Conservation (phyloP, 108 stramenopile genomes). For the Halocafeteria seosinensis region DNA sequence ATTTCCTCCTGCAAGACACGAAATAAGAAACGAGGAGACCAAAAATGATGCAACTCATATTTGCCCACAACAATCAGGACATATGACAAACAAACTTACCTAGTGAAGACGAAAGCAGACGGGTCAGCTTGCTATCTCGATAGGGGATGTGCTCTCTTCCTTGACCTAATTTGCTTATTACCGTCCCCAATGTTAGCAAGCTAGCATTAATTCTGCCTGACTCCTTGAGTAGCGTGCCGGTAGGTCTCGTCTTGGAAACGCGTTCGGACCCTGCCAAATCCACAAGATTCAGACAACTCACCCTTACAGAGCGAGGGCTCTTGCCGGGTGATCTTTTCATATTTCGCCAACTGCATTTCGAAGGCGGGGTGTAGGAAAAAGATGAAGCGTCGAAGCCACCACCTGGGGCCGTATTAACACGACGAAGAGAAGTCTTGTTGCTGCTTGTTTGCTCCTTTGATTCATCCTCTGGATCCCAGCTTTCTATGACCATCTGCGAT, state of each 20-base stretch:
- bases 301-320: constrained; percentile 6
- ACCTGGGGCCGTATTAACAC: too few species aligned
- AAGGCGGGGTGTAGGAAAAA: too few species aligned
- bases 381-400: too few species aligned
- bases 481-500: constrained; percentile 54
- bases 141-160: constrained; percentile 18
- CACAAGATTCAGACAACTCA: constrained; percentile 7
- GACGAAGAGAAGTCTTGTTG: too few species aligned
- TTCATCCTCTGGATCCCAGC: background rate
- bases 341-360: too few species aligned
- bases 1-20: too few species aligned
- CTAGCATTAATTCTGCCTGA: constrained; percentile 8
- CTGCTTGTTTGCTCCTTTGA: too few species aligned
- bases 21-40: too few species aligned
- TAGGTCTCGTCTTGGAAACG: constrained; percentile 14
- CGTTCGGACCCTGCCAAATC: constrained; percentile 22
- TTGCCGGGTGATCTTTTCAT: too few species aligned
- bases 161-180: constrained; percentile 8
- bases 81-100: too few species aligned
- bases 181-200: constrained; percentile 11
- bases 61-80: too few species aligned
- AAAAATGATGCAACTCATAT: too few species aligned
- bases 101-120: constrained; percentile 14
- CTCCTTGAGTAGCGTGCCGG: constrained; percentile 7
- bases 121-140: constrained; percentile 29